Percentiles rank a stretch among this genome's conserved stretches.
These are phyloP conservation scores for Hyphodiscus hymeniophilus DNA, from an alignment of 495 filamentous ascomycete genomes.

Conservation along the genomic window DNA sequence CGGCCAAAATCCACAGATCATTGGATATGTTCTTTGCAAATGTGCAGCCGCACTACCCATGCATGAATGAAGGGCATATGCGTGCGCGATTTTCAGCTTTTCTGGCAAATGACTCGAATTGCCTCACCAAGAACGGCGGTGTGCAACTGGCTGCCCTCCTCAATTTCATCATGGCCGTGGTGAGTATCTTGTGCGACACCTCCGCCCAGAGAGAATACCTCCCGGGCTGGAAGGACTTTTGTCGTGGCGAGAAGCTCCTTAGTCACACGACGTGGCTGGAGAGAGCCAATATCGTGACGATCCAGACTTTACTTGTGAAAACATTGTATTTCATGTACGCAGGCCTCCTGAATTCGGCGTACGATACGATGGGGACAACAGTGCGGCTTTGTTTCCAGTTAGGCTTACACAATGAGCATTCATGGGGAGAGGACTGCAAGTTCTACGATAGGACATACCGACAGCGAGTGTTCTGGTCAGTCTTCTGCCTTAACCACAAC, in stretches of 20 bases:
- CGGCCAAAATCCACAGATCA: neutral
- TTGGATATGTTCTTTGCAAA: neutral
- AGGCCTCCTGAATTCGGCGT: neutral
- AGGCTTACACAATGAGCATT: neutral
- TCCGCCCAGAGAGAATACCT: neutral
- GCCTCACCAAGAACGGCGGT: neutral
- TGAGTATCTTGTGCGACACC: neutral
- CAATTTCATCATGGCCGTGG: neutral
- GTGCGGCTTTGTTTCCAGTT: conserved; percentile 3
- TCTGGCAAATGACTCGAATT: neutral
- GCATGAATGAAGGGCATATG: neutral
- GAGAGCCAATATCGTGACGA: neutral
- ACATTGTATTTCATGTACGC: neutral
- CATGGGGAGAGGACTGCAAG: neutral
- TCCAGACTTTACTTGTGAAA: neutral
- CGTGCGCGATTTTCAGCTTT: neutral
- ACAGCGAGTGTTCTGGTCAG: neutral
- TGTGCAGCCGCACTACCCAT: neutral
- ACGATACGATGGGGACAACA: neutral
- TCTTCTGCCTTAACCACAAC: conserved; percentile 1
- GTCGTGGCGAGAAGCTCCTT: neutral
- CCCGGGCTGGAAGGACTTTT: neutral
- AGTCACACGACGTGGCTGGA: neutral
- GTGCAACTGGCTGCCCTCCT: neutral
- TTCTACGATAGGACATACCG: neutral